Evolutionary conservation across 129 eudicot genomes (phyloP).

Genomic region (Tagetes erecta): DNA sequence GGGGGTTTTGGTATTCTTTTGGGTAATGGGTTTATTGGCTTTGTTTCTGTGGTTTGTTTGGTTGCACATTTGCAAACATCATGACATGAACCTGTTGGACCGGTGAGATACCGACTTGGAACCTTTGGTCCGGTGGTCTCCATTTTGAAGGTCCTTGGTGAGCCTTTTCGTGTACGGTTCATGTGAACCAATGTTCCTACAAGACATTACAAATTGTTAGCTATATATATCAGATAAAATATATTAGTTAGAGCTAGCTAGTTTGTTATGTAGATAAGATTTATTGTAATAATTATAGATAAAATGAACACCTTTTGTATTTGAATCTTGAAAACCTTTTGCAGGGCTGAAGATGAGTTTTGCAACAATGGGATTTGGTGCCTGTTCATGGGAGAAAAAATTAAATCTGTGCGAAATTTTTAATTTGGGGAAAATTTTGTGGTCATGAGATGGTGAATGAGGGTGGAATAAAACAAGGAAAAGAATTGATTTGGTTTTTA

Average conservation of each 20-base stretch:
- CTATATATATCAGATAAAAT: too few species aligned
- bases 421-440: slow-evolving; percentile 7
- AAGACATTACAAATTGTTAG: slow-evolving; percentile 3
- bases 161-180: slow-evolving; percentile 32
- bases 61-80: slow-evolving; percentile 64
- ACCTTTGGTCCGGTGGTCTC: slow-evolving; percentile 27
- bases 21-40: slow-evolving; percentile 18
- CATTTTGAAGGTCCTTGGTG: slow-evolving; percentile 37
- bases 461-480: slow-evolving; percentile 7
- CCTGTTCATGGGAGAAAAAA: slow-evolving; percentile 16
- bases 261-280: too few species aligned
- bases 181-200: slow-evolving; percentile 28
- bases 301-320: slow-evolving; percentile 6
- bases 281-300: neutral
- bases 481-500: slow-evolving; percentile 22
- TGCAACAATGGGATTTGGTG: slow-evolving; percentile 20
- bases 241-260: too few species aligned
- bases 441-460: slow-evolving; percentile 12
- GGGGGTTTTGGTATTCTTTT: slow-evolving; percentile 26
- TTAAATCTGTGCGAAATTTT: neutral
- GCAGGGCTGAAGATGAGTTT: slow-evolving; percentile 9
- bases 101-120: slow-evolving; percentile 54
- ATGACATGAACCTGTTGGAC: slow-evolving; percentile 64
- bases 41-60: slow-evolving; percentile 32
- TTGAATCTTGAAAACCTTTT: slow-evolving; percentile 29